Base-by-base conservation (phyloP, 2,329 filamentous ascomycete genomes). In the Penicillium sp. region DNA sequence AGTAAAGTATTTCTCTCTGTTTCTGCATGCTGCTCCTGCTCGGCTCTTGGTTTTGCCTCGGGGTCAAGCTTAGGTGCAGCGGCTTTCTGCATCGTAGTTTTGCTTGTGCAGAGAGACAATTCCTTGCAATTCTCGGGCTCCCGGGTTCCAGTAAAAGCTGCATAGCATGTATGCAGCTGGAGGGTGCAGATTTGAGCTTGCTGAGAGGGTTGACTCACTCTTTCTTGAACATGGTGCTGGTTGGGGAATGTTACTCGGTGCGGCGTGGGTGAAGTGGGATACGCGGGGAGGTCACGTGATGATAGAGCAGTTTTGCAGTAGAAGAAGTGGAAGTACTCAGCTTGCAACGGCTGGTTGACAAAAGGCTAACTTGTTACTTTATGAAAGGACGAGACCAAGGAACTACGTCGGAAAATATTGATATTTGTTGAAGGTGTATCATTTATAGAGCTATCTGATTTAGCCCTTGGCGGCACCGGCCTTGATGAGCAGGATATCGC, bases 401-500 rank as follows among this genome's bases (percentile, higher is more conserved):
- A n/a, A n/a, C n/a, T n/a, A n/a, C n/a, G n/a, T 30, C 10, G 8
- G 20, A 23, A 13, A 8, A 17, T 27, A 27, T 27, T 27, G 13
- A 7, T 21, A 2, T 36, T 10, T 49, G 15, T 39, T 48, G 41
- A 53, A 55, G 29, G 34, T 41, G 36, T 54, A 51, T 57, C 51
- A 61, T 51, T 61, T 43, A 48, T 46, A 43, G 32, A 59, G 36
- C 48, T 54, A 59, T 49, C 27, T 60, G 41, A 54, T 52, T 59
- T 73, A 78, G 58, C 63, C 65, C 68, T 78, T 80, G 50, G 78
- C 75, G 64, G 75, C 78, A 69, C 75, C 76, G 62, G 72, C 73
- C 83, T 97, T 97, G 82, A 97, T 91, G 66, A 96, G 84, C 62
- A 97, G 72, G 63, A 87, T 84, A 69, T 87, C 77, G 43, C 77